A percentile compares a stretch with the other conserved stretches of the same genome.
These are phyloP conservation scores for Saccharomyces eubayanus DNA, from an alignment of 805 yeast genomes.

Conservation along the genomic window DNA sequence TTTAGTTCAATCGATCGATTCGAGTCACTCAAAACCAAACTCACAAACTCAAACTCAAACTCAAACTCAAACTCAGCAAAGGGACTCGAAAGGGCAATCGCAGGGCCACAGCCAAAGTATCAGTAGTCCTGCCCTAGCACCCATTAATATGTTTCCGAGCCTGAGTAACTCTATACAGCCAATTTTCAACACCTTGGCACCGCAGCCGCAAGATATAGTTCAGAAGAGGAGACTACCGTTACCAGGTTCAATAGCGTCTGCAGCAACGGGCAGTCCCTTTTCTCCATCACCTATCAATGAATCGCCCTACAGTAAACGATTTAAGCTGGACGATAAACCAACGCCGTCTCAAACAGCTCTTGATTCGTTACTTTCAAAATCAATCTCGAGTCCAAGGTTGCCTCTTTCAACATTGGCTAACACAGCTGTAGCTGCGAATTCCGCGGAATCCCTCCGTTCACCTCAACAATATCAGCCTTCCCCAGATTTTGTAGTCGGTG, in stretches of 20 bases:
- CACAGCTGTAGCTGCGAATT: neutral
- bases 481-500: neutral
- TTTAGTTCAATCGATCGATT: conserved; percentile 15
- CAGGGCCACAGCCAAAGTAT: conserved; percentile 4
- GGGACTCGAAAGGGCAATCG: neutral
- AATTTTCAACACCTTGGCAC: neutral
- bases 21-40: neutral
- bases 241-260: conserved; percentile 1
- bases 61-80: neutral
- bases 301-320: conserved; percentile 17
- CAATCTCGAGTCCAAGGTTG: conserved; percentile 18
- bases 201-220: neutral
- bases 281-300: conserved; percentile 17
- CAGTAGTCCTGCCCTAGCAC: conserved; percentile 12
- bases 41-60: neutral
- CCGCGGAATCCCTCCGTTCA: neutral
- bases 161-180: neutral
- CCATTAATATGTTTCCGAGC: conserved; percentile 10
- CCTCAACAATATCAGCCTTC: neutral
- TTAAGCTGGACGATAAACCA: conserved; percentile 20
- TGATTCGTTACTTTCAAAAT: conserved; percentile 24
- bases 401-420: neutral
- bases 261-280: conserved; percentile 8
- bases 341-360: conserved; percentile 28
- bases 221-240: conserved; percentile 7